Conservation (phyloP, 1,139 yeast genomes). For the Saccharomycopsis hybrid region DNA sequence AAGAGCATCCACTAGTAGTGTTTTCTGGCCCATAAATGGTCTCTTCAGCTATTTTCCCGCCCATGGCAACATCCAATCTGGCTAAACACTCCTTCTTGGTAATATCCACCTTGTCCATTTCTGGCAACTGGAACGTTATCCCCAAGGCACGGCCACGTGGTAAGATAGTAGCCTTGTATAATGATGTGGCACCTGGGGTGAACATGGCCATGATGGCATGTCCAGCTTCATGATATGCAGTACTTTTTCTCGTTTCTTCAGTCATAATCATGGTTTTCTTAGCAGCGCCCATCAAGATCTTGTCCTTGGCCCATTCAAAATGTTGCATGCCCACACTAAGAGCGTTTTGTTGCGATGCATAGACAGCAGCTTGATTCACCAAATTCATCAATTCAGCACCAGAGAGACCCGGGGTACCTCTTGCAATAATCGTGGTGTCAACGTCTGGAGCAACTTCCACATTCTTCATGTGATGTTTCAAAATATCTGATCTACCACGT, state of each 20-base stretch:
- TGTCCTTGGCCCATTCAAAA: slow-evolving; percentile 99
- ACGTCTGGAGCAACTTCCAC: slow-evolving; percentile 81
- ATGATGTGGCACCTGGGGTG: slow-evolving; percentile 92
- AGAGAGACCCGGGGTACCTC: slow-evolving; percentile 95
- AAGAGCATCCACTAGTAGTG: slow-evolving; percentile 91
- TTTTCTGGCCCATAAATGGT: slow-evolving; percentile 84
- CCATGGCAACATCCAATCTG: slow-evolving; percentile 94
- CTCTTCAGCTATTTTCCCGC: slow-evolving; percentile 97
- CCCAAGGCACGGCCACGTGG: slow-evolving; percentile 98
- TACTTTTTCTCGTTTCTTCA: slow-evolving; percentile 85
- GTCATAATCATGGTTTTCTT: slow-evolving; percentile 96
- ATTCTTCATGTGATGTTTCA: slow-evolving; percentile 87
- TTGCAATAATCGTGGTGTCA: slow-evolving; percentile 81
- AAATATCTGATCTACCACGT: slow-evolving; percentile 89
- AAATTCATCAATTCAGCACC: slow-evolving; percentile 96
- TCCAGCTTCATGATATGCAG: slow-evolving; percentile 99
- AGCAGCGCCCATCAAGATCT: slow-evolving; percentile 96
- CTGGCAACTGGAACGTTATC: slow-evolving; percentile 94
- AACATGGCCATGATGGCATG: slow-evolving; percentile 97
- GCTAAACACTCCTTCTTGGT: slow-evolving; percentile 88
- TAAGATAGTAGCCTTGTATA: slow-evolving; percentile 92
- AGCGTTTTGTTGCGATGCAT: slow-evolving; percentile 90
- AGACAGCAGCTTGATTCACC: slow-evolving; percentile 96
- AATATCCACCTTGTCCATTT: slow-evolving; percentile 95
- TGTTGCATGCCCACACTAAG: slow-evolving; percentile 85